Conservation (phyloP, 352 stramenopile species). For the Phytophthora pini region DNA sequence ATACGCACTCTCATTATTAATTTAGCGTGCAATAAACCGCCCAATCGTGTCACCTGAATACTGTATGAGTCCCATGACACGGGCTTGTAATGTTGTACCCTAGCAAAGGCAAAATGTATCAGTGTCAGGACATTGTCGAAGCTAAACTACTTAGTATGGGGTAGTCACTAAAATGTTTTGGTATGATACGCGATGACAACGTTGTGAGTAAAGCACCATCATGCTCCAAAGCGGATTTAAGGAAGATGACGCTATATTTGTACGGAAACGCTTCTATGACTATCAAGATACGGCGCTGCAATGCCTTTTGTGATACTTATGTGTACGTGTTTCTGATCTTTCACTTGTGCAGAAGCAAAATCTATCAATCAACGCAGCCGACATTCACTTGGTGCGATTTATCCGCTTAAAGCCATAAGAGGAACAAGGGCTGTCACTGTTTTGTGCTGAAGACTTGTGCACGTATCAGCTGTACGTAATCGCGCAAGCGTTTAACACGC, state of each 20-base stretch:
- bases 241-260: slow-evolving; percentile 12
- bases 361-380: slow-evolving; percentile 17
- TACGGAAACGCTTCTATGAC: slow-evolving; percentile 1
- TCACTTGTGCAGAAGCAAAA: slow-evolving; percentile 26
- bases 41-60: too few relatives aligned
- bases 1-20: too few relatives aligned
- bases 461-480: slow-evolving; percentile 28
- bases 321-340: slow-evolving; percentile 33
- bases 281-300: slow-evolving; percentile 30
- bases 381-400: slow-evolving; percentile 23
- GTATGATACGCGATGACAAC: slow-evolving; percentile 1
- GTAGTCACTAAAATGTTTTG: neutral
- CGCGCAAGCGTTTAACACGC: slow-evolving; percentile 4
- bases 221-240: slow-evolving; percentile 6
- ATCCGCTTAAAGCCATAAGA: slow-evolving; percentile 36
- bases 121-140: too few relatives aligned
- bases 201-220: slow-evolving; percentile 3
- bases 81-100: too few relatives aligned
- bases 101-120: too few relatives aligned
- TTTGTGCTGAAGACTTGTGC: slow-evolving; percentile 17
- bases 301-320: slow-evolving; percentile 31
- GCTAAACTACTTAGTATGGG: neutral
- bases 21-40: too few relatives aligned
- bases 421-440: slow-evolving; percentile 34
- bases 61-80: too few relatives aligned